Conservation (phyloP, 352 stramenopile species). For the Thalassiosira pacifica region DNA sequence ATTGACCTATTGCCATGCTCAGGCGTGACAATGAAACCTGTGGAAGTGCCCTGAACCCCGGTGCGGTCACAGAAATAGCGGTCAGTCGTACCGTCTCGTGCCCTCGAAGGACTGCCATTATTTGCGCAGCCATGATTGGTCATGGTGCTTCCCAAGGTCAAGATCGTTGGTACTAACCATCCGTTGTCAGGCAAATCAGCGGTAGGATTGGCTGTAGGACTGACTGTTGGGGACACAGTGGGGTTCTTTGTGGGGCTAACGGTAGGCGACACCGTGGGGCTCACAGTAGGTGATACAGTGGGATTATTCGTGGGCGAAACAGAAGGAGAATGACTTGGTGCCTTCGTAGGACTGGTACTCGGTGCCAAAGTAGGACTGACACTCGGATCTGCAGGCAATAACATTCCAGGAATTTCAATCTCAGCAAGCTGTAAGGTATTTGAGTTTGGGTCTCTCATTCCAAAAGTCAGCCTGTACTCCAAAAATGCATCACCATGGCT, state of each 20-base stretch:
- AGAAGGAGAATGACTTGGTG: background rate
- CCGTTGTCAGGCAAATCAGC: conserved; percentile 33
- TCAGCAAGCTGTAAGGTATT: background rate
- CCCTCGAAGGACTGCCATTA: background rate
- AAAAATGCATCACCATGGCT: background rate
- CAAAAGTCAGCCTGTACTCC: background rate
- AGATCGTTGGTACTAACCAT: conserved; percentile 17
- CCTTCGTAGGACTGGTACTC: background rate
- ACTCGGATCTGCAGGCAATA: background rate
- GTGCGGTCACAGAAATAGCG: background rate
- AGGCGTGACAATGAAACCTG: background rate
- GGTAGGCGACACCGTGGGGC: background rate
- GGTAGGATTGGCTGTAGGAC: conserved; percentile 21
- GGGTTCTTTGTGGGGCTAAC: background rate
- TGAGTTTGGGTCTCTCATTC: background rate
- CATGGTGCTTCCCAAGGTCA: background rate
- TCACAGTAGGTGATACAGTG: background rate
- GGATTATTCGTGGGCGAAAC: background rate
- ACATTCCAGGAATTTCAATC: background rate
- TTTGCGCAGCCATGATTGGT: background rate
- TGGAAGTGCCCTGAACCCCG: background rate
- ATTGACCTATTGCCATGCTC: background rate
- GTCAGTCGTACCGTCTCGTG: background rate
- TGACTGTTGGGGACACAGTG: background rate
- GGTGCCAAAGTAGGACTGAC: background rate